Evolutionary conservation across 805 yeast species (phyloP), one percentile per base, ranked within the genome.

Genomic region (Torulaspora maleeae): DNA sequence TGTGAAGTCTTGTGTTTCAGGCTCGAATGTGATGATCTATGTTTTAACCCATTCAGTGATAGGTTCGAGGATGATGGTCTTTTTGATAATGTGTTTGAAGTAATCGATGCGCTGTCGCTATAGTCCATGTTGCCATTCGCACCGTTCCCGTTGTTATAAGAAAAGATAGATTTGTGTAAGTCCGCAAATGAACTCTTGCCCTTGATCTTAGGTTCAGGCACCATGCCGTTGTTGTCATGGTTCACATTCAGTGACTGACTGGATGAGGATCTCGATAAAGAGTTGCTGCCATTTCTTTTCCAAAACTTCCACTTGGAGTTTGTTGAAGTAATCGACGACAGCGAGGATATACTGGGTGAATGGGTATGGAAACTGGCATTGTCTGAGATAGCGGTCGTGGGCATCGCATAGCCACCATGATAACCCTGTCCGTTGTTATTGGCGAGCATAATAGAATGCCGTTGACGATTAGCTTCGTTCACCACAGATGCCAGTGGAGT

Each of bases 301-400:
- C 70, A 66, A 42, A 66, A 66, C 43, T 61, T 66, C 70, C 70
- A 66, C 39, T 54, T 59, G 7, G 54, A 47, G 20, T 40, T 27
- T 5, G 48, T 45, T 5, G 50, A 47, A 9, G 39, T 28, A 11
- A 42, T 19, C 11, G 63, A 54, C 6, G 61, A 49, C 17, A 49
- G 44, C 2, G 62, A 55, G 4, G 59, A 49, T 16, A 54, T 52
- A 41, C 58, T 58, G 5, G 59, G 46, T 15, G 53, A 50, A 36
- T 50, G 53, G 5, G 44, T 43, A 34, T 50, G 51, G 16, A 43
- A 44, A 15, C 49, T 33, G 16, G 48, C 43, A 30, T 34, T 44
- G 36, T 27, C 39, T 15, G 27, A 29, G 6, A 27, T 25, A 13
- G 35, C 15, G 9, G 24, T 38, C 20, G 28, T 29, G 4, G 28